Percentiles rank a stretch among this genome's conserved stretches.
phyloP scores from a whole-genome alignment of 2,329 filamentous ascomycete genomes.

The Penicillium sclerotiorum region DNA sequence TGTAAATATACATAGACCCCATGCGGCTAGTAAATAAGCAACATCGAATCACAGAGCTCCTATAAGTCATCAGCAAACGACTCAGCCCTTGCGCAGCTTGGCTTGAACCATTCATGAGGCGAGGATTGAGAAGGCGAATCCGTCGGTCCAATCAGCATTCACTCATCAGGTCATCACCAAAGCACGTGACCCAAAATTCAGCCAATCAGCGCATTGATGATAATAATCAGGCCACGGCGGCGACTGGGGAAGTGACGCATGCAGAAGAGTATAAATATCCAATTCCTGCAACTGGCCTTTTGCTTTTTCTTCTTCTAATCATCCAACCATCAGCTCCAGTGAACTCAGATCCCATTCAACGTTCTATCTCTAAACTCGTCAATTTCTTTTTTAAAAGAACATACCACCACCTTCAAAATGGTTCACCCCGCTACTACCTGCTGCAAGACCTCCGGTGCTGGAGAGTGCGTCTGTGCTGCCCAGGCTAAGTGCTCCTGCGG shows the following conservation, averaged over 20 bases:
- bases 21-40: no score
- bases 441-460: slow-evolving; percentile 59
- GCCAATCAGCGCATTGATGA: slow-evolving; percentile 31
- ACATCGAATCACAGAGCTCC: neutral
- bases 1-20: neutral
- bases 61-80: neutral
- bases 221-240: slow-evolving; percentile 26
- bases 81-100: neutral
- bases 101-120: neutral
- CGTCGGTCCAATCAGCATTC: neutral
- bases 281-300: neutral
- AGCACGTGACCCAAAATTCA: neutral
- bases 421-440: slow-evolving; percentile 55
- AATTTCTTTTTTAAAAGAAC: neutral
- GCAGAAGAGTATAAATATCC: slow-evolving; percentile 10
- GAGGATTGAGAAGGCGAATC: neutral
- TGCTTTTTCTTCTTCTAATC: slow-evolving; percentile 2
- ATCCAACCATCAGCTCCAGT: neutral
- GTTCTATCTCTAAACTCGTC: neutral
- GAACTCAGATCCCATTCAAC: neutral
- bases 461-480: slow-evolving; percentile 59
- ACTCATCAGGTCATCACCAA: neutral
- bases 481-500: slow-evolving; percentile 82
- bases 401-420: slow-evolving; percentile 36
- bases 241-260: slow-evolving; percentile 18